Evolutionary conservation across 202 grass and related monocot genomes (phyloP).

Genomic region (Panicum virgatum): DNA sequence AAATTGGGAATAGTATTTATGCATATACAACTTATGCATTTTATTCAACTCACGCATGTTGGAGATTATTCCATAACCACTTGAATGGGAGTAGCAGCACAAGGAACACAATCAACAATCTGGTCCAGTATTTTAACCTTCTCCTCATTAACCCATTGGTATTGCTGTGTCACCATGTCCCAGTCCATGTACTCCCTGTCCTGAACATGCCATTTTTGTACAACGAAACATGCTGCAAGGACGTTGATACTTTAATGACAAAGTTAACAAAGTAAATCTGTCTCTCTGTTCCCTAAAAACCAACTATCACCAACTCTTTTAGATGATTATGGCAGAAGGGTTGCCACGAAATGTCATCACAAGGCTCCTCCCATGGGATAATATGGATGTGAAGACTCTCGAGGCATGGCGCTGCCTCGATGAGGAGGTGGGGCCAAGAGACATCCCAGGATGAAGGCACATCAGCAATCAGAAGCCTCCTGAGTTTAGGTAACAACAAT

Average conservation of each 20-base stretch:
- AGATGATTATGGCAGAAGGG: neutral
- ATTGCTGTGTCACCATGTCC: slow-evolving; percentile 4
- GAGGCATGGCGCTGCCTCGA: neutral
- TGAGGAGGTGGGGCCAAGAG: slow-evolving; percentile 14
- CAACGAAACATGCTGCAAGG: neutral
- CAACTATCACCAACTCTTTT: neutral
- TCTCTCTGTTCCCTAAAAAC: slow-evolving; percentile 16
- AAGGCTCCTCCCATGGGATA: neutral
- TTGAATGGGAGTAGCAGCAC: neutral
- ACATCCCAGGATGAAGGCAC: slow-evolving; percentile 24
- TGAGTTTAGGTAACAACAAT: neutral
- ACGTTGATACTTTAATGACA: neutral
- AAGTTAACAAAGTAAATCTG: neutral
- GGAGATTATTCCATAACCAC: neutral
- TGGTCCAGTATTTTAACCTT: neutral
- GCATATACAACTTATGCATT: neutral
- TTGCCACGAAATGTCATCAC: neutral
- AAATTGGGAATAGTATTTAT: neutral
- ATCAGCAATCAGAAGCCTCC: slow-evolving; percentile 16
- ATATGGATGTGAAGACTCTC: slow-evolving; percentile 28
- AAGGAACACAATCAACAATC: neutral
- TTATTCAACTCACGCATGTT: neutral
- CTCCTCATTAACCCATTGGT: slow-evolving; percentile 1
- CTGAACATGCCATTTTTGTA: slow-evolving; percentile 7
- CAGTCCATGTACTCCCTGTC: neutral